Percentiles rank a stretch among this genome's conserved stretches.
Conservation (phyloP, 495 filamentous ascomycete genomes). For the Podospora sp. region DNA sequence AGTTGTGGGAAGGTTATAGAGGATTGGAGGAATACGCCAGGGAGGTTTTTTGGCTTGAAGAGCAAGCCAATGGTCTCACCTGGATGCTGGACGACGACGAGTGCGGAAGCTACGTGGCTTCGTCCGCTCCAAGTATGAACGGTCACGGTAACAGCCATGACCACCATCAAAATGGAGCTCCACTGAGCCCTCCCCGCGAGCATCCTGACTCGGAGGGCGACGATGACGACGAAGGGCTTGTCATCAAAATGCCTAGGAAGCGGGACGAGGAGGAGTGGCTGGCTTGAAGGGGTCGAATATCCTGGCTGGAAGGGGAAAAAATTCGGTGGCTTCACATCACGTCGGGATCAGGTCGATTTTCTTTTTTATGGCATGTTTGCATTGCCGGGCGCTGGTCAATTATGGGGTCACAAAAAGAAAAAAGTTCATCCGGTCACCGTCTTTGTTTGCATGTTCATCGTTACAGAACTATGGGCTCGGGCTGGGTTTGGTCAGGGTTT, state of each 20-base stretch:
- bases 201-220: slow-evolving; percentile 23
- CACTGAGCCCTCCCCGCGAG: slow-evolving; percentile 19
- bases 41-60: slow-evolving; percentile 69
- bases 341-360: not conserved
- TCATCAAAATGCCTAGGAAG: slow-evolving; percentile 50
- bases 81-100: slow-evolving; percentile 72
- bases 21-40: slow-evolving; percentile 94
- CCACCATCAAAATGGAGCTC: slow-evolving; percentile 20
- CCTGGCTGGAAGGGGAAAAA: not conserved
- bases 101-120: slow-evolving; percentile 27
- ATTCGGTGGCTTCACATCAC: not conserved
- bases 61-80: slow-evolving; percentile 74
- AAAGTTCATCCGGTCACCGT: not conserved
- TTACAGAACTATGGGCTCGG: not conserved
- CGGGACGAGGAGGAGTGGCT: slow-evolving; percentile 55
- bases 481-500: not conserved
- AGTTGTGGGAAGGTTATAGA: slow-evolving; percentile 87
- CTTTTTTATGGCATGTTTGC: not conserved
- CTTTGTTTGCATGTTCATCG: not conserved
- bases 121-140: slow-evolving; percentile 24
- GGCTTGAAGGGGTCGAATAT: slow-evolving; percentile 33
- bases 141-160: slow-evolving; percentile 12
- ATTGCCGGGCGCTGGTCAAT: not conserved
- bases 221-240: slow-evolving; percentile 40
- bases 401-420: slow-evolving; percentile 3